Evolutionary conservation across 148 eudicot genomes (phyloP), one percentile per base, ranked within the genome.

Genomic region (Rhododendron molle): DNA sequence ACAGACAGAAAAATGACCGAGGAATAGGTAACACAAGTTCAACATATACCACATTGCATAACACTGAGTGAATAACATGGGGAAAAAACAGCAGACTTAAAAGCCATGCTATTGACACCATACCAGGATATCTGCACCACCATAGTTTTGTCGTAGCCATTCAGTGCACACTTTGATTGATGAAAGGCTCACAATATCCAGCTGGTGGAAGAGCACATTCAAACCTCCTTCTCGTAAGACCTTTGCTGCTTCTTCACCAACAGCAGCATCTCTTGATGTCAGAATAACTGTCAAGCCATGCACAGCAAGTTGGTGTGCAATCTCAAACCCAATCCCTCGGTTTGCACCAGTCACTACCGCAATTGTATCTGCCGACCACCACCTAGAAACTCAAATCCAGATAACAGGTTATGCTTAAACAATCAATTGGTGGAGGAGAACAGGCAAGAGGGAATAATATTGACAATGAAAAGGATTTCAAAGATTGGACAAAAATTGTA

Each of bases 321-420:
- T 95, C 93, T 97, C 99, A 90, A 94, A 95, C 23, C 99, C 99
- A 58, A 97, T 97, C 88, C 99, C 99, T 87, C 99, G 90, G 87
- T 97, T 97, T 74, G 98, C 92, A 43, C 99, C 99, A 43, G 99
- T 97, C 89, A 97, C 99, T 82, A 95, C 93, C 30, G 94, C 98
- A 88, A 95, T 85, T 32, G 96, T 94, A 76, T 90, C 93, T 50
- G 89, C 43, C 26, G 92, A 92, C 99, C 99, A 97, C 99, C 98
- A 97, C 91, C 99, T 96, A 86, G 38, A 87, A 78, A 72, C 47
- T 46, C 83, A 85, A 81, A 34, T 8, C 36, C 36, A 77, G 62
- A 82, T 21, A 73, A 20, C 12, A 50, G 23, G 46, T 50, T 73
- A 73, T 72, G 62, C 60, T 58, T 65, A 50, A 7, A 81, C 28